Conservation (phyloP, 192 early-diverging fungal genomes). For the Thamnidium elegans region DNA sequence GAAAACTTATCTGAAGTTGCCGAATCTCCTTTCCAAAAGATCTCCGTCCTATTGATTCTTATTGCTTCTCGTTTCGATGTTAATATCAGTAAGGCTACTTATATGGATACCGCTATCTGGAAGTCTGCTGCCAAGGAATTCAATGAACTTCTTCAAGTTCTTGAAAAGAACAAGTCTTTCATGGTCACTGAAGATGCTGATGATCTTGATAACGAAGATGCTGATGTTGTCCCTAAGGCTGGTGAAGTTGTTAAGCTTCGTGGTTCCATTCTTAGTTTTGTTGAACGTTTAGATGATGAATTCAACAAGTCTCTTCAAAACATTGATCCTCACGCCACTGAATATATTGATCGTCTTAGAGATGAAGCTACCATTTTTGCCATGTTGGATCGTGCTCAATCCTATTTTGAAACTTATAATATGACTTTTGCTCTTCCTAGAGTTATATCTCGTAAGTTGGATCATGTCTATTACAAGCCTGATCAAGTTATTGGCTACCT, state of each 20-base stretch:
- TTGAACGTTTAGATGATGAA: conserved; percentile 97
- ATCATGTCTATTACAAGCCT: conserved; percentile 98
- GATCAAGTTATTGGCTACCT: conserved; percentile 80
- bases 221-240: conserved; percentile 51
- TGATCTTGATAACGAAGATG: conserved; percentile 62
- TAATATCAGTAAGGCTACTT: conserved; percentile 57
- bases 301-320: conserved; percentile 93
- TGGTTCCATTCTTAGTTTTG: conserved; percentile 81
- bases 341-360: conserved; percentile 92
- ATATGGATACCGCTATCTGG: conserved; percentile 83
- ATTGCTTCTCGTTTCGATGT: conserved; percentile 90
- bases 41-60: conserved; percentile 80
- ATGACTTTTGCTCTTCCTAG: conserved; percentile 64
- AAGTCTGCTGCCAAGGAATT: conserved; percentile 67
- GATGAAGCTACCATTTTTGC: conserved; percentile 87
- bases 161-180: conserved; percentile 75
- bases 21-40: conserved; percentile 71
- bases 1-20: conserved; percentile 61
- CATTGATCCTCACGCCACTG: conserved; percentile 95
- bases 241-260: conserved; percentile 62
- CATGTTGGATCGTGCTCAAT: conserved; percentile 82
- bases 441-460: conserved; percentile 81
- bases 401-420: conserved; percentile 74
- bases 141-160: conserved; percentile 71
- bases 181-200: conserved; percentile 67